Percentiles rank a stretch among this genome's conserved stretches.
phyloP scores from a whole-genome alignment of 2,329 filamentous ascomycete species.

The Cladosporium phlei region DNA sequence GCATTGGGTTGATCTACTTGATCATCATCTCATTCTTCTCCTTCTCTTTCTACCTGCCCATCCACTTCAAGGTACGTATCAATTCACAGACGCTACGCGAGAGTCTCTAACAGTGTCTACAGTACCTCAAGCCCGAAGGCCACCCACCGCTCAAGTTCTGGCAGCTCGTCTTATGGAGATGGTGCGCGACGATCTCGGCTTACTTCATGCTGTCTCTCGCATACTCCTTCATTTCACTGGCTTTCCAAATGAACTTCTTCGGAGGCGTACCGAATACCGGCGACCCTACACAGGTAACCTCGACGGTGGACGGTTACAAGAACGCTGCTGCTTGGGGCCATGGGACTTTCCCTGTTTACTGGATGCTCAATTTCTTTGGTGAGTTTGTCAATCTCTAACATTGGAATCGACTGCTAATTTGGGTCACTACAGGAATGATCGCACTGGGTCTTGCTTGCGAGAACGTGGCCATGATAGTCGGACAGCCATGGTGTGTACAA shows the following conservation, averaged over 20 bases:
- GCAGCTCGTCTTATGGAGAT: slow-evolving; percentile 57
- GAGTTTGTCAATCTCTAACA: slow-evolving; percentile 52
- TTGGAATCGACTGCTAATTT: too few species aligned
- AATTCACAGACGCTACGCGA: too few species aligned
- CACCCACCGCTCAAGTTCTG: slow-evolving; percentile 56
- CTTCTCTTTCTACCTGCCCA: slow-evolving; percentile 60
- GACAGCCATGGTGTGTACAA: slow-evolving; percentile 49
- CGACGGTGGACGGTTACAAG: slow-evolving; percentile 20
- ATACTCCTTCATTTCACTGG: slow-evolving; percentile 60
- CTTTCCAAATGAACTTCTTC: slow-evolving; percentile 59
- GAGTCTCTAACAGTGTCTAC: too few species aligned
- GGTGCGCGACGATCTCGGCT: slow-evolving; percentile 50
- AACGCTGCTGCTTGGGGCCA: slow-evolving; percentile 54
- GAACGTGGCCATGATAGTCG: slow-evolving; percentile 60
- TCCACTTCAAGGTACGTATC: slow-evolving; percentile 46
- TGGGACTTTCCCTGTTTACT: slow-evolving; percentile 56
- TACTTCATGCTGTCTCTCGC: slow-evolving; percentile 60
- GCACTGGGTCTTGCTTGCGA: slow-evolving; percentile 60
- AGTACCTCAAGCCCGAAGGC: slow-evolving; percentile 51
- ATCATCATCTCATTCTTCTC: slow-evolving; percentile 66
- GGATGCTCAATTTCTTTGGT: slow-evolving; percentile 49
- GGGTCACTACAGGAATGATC: slow-evolving; percentile 55
- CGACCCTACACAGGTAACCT: slow-evolving; percentile 37
- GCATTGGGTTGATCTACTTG: slow-evolving; percentile 61
- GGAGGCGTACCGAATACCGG: slow-evolving; percentile 40